phyloP scores from a whole-genome alignment of 768 basidiomycete genomes.

The Boletus sp. region DNA sequence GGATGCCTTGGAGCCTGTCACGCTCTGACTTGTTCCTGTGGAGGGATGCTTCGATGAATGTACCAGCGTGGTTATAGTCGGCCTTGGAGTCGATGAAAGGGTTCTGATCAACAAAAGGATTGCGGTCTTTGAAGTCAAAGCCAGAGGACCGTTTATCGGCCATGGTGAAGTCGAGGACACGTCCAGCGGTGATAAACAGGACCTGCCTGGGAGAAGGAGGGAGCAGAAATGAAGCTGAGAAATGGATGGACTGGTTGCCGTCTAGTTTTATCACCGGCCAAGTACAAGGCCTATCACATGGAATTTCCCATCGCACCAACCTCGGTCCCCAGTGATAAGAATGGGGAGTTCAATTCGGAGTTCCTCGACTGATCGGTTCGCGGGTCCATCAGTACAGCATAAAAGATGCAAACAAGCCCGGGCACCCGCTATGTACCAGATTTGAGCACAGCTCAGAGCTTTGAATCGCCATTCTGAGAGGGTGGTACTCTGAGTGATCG shows the following conservation, averaged over 20 bases:
- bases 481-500: no score
- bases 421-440: background rate
- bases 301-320: slow-evolving; percentile 5
- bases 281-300: slow-evolving; percentile 1
- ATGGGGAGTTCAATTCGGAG: no score
- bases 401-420: background rate
- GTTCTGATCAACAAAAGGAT: slow-evolving; percentile 49
- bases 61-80: slow-evolving; percentile 29
- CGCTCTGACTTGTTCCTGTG: slow-evolving; percentile 88
- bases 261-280: slow-evolving; percentile 3
- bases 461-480: no score
- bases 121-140: slow-evolving; percentile 67
- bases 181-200: slow-evolving; percentile 25
- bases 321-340: background rate
- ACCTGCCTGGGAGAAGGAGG: slow-evolving; percentile 27
- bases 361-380: background rate
- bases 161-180: slow-evolving; percentile 25
- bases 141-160: slow-evolving; percentile 51
- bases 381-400: background rate
- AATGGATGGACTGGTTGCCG: background rate
- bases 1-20: slow-evolving; percentile 78
- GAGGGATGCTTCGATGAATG: slow-evolving; percentile 44
- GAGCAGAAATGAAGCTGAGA: background rate
- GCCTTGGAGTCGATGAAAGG: slow-evolving; percentile 39
- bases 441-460: background rate